Base-by-base conservation (phyloP, 805 yeast species). In the Kuraishia cidri region DNA sequence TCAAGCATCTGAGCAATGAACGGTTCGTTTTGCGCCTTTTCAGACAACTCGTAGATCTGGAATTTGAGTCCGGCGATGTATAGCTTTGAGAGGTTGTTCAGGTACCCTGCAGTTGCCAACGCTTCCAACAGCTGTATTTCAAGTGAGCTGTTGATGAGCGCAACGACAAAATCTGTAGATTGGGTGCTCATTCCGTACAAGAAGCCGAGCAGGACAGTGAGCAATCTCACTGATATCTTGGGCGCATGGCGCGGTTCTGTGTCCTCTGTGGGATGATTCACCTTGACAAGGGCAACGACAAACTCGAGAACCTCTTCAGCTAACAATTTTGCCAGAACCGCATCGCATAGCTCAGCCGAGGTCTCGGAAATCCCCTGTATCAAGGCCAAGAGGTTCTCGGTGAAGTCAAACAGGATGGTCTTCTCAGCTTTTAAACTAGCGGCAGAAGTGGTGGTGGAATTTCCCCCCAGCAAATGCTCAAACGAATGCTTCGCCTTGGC, bases 311-410 rank as follows among this genome's bases (percentile, higher is more conserved):
- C 54, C 1, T 37, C 38, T 12, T 36, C 36, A 3, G 20, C 6
- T 10, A 26, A n/a, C 7, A 35, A 11, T 7, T 42, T 41, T 5
- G 54, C 33, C 20, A 60, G 37, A 6, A 69, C 41, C 4, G 60
- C 55, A 17, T 62, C 60, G n/a, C 82, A 67, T n/a, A 47, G 40
- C 4, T 68, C 75, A 16, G 74, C 78, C 6, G 80, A 70, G 9
- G 78, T 70, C 44, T 76, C 72, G 14, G 79, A 73, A 30, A 87
- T 60, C 1, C 80, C 80, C 13, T 78, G 75, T 5, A 78, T 53
- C 34, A 86, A 64, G 0, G 92, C 78, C 21, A 85, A 47, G 15
- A 86, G 47, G 48, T 85, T 85, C 42, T 86, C 95, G 4, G 78
- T 62, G 45, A 71, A 78, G 42, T 79, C 90, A 43, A 69, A 71